phyloP scores from a whole-genome alignment of 2,329 filamentous ascomycete species.

The Alternaria sp. region DNA sequence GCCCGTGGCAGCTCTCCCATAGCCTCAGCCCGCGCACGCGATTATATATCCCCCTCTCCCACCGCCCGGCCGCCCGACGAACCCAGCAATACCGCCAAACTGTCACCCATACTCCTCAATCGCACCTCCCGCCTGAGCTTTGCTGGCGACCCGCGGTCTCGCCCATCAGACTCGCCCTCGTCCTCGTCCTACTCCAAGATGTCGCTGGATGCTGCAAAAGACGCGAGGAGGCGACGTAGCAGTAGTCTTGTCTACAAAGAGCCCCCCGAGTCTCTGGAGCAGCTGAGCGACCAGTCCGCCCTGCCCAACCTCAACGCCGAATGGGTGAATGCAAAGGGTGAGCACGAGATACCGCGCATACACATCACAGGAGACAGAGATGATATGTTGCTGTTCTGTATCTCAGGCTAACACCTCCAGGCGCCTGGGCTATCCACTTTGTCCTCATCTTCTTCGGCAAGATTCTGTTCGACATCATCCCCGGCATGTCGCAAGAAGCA shows the following conservation, averaged over 20 bases:
- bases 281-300: slow-evolving; percentile 94
- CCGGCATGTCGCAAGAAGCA: slow-evolving; percentile 94
- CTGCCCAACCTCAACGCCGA: slow-evolving; percentile 96
- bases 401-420: slow-evolving; percentile 56
- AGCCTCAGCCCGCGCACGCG: slow-evolving; percentile 1
- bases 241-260: slow-evolving; percentile 99
- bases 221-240: slow-evolving; percentile 85
- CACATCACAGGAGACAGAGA: not conserved
- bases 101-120: slow-evolving; percentile 90
- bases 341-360: not conserved
- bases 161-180: slow-evolving; percentile 35
- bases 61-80: slow-evolving; percentile 7
- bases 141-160: slow-evolving; percentile 74
- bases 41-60: slow-evolving; percentile 1
- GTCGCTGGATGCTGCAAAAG: slow-evolving; percentile 54
- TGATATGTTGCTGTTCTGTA: not conserved
- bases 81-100: slow-evolving; percentile 80
- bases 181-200: slow-evolving; percentile 35
- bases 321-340: slow-evolving; percentile 99
- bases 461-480: slow-evolving; percentile 96
- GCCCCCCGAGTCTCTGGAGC: slow-evolving; percentile 93
- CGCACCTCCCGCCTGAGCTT: slow-evolving; percentile 81
- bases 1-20: not conserved
- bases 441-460: slow-evolving; percentile 91
- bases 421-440: slow-evolving; percentile 97